Conservation (phyloP, 495 filamentous ascomycete genomes). For the Margaritispora aquatica region DNA sequence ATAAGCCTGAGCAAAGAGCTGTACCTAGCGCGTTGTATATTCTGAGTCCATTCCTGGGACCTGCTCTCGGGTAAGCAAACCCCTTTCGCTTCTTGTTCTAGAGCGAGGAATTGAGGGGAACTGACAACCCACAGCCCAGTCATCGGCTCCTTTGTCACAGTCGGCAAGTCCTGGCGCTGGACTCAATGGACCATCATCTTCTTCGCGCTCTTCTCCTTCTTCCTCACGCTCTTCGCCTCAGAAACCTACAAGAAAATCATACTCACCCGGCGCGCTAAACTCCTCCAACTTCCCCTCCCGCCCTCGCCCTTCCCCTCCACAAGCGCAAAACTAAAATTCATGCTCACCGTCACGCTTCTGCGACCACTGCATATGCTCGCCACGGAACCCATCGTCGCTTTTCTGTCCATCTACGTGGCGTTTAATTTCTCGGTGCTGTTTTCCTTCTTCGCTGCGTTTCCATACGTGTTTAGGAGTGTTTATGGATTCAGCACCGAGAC, state of each 20-base stretch:
- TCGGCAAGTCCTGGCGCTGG: conserved; percentile 57
- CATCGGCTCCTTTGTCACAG: conserved; percentile 55
- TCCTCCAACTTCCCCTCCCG: conserved; percentile 31
- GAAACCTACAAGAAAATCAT: conserved; percentile 64
- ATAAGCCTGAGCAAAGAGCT: conserved; percentile 34
- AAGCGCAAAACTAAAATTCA: conserved; percentile 34
- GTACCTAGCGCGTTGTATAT: conserved; percentile 41
- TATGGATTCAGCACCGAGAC: conserved; percentile 45
- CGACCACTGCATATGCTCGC: conserved; percentile 59
- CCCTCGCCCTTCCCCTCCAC: conserved; percentile 27
- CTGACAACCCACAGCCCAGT: conserved; percentile 37
- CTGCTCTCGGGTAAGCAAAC: conserved; percentile 33
- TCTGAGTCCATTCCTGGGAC: conserved; percentile 52
- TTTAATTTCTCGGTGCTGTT: conserved; percentile 62
- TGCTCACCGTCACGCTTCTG: conserved; percentile 50
- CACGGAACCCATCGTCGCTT: conserved; percentile 58
- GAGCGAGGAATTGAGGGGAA: neutral
- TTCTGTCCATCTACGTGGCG: conserved; percentile 53
- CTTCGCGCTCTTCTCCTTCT: conserved; percentile 34
- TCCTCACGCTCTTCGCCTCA: conserved; percentile 35
- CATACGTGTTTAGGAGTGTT: conserved; percentile 41
- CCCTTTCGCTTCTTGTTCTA: neutral
- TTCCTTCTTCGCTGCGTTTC: conserved; percentile 60
- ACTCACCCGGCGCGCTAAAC: conserved; percentile 40
- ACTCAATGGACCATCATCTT: conserved; percentile 40